Evolutionary conservation across 2,329 filamentous ascomycete species (phyloP).

Genomic region (Knoxdaviesia proteae): DNA sequence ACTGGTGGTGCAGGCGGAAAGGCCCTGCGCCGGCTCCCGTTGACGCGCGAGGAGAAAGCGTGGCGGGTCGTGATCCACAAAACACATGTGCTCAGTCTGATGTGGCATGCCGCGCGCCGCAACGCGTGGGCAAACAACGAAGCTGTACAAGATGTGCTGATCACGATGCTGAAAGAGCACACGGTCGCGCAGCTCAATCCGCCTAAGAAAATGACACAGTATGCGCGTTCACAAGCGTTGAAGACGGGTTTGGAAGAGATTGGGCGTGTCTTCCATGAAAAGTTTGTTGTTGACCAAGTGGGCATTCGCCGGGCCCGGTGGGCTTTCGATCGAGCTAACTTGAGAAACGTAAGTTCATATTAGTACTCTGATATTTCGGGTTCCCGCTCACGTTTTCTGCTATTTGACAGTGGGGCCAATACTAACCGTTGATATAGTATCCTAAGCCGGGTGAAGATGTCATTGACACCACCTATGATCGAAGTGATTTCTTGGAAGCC

Average conservation of each 20-base stretch:
- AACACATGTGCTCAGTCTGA: constrained; percentile 60
- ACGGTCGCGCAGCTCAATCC: constrained; percentile 49
- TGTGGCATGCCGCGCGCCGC: constrained; percentile 55
- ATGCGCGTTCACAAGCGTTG: constrained; percentile 54
- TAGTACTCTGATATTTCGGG: neutral
- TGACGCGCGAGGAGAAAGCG: constrained; percentile 31
- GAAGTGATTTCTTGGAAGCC: constrained; percentile 48
- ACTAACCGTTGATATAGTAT: neutral
- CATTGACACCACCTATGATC: neutral
- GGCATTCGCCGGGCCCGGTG: constrained; percentile 55
- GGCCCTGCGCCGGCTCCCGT: constrained; percentile 9
- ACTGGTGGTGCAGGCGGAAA: too few relatives aligned
- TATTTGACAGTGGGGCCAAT: neutral
- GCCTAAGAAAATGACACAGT: constrained; percentile 45
- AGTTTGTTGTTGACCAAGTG: constrained; percentile 49
- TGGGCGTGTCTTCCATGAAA: constrained; percentile 43
- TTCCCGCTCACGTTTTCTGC: neutral
- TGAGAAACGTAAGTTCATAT: constrained; percentile 28
- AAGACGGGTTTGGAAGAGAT: constrained; percentile 58
- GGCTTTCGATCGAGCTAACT: constrained; percentile 44
- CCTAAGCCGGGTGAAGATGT: neutral
- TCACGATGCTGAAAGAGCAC: constrained; percentile 42
- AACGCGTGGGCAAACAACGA: constrained; percentile 80
- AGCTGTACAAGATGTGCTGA: constrained; percentile 44
- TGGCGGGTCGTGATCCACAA: constrained; percentile 63